Evolutionary conservation across 2,329 filamentous ascomycete species (phyloP).

Genomic region (Sclerotinia minor): DNA sequence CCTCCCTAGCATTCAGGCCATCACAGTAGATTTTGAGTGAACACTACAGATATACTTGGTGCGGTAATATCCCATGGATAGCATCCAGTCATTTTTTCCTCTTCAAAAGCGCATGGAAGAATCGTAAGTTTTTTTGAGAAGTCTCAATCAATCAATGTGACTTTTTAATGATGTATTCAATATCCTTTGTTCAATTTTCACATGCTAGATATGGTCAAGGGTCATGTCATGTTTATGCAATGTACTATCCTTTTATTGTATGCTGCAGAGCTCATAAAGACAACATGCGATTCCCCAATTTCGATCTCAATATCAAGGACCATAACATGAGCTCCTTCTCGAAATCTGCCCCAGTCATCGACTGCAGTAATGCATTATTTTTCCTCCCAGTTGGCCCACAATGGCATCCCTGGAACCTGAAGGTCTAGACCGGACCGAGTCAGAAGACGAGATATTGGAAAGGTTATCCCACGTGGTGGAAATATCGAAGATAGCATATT

Average conservation of each 20-base stretch:
- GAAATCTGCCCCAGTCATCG: background rate
- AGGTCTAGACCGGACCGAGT: background rate
- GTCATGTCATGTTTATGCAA: background rate
- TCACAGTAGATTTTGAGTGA: background rate
- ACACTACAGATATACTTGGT: background rate
- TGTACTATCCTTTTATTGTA: conserved; percentile 15
- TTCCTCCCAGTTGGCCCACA: background rate
- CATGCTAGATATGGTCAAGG: background rate
- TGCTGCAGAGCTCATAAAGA: conserved; percentile 8
- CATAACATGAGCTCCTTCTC: background rate
- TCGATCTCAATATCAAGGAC: background rate
- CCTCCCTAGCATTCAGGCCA: background rate
- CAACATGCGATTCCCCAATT: background rate
- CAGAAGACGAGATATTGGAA: conserved; percentile 14
- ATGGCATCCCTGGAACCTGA: conserved; percentile 16
- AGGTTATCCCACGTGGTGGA: conserved; percentile 14
- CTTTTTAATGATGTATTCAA: background rate
- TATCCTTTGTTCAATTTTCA: conserved; percentile 7
- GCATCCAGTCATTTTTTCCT: background rate
- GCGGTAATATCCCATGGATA: background rate
- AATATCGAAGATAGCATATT: conserved; percentile 3
- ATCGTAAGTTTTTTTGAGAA: conserved; percentile 7
- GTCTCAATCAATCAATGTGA: background rate
- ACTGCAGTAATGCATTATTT: background rate
- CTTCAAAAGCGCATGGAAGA: background rate